Evolutionary conservation across 176 grass and related monocot species (phyloP).

Genomic region (Themeda triandra): DNA sequence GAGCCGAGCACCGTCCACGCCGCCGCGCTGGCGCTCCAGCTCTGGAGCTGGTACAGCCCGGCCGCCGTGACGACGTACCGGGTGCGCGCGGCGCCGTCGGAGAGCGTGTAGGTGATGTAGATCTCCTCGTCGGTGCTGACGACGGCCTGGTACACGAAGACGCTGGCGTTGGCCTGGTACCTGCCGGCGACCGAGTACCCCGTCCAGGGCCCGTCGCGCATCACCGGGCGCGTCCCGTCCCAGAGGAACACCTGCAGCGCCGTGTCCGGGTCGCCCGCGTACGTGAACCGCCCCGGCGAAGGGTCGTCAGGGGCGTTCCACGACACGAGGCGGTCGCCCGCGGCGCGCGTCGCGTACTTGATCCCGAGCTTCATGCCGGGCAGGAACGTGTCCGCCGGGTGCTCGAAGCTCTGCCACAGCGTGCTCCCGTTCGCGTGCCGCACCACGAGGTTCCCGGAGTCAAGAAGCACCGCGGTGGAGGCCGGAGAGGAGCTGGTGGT

Average conservation of each 20-base stretch:
- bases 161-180: not conserved
- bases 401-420: constrained; percentile 37
- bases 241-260: not conserved
- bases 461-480: not conserved
- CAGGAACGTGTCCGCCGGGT: constrained; percentile 19
- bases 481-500: not conserved
- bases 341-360: not conserved
- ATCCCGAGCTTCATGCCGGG: constrained; percentile 20
- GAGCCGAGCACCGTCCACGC: not conserved
- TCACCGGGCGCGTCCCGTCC: not conserved
- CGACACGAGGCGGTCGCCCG: not conserved
- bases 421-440: not conserved
- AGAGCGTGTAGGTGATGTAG: not conserved
- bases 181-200: not conserved
- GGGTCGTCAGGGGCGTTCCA: constrained; percentile 19
- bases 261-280: not conserved
- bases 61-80: not conserved
- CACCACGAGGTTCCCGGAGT: not conserved
- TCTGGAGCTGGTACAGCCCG: not conserved
- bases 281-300: not conserved
- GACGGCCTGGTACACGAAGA: not conserved
- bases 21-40: not conserved
- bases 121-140: not conserved
- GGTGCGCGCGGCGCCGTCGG: not conserved
- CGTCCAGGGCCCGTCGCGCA: constrained; percentile 33